phyloP scores from a whole-genome alignment of 352 stramenopile genomes.

The Peronospora belbahrii region DNA sequence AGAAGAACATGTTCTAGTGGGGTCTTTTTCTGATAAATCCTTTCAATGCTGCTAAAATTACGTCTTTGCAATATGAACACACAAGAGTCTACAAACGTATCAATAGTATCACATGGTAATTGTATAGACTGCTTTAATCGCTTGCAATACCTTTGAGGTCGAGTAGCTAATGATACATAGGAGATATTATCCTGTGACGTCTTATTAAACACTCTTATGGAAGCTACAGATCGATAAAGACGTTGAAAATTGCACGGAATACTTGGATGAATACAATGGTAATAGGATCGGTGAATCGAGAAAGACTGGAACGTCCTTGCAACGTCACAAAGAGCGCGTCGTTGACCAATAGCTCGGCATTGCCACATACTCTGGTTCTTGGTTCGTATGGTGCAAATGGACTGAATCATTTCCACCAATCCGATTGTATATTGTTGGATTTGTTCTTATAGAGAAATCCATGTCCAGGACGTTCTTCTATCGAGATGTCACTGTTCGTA shows the following conservation, averaged over 20 bases:
- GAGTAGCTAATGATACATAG: background rate
- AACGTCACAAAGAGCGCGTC: conserved; percentile 21
- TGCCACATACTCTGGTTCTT: conserved; percentile 20
- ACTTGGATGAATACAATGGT: background rate
- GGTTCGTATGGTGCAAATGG: conserved; percentile 8
- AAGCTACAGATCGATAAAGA: background rate
- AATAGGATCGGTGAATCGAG: background rate
- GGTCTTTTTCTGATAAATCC: conserved; percentile 88
- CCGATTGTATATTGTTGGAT: no score
- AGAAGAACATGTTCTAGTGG: conserved; percentile 86
- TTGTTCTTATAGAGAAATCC: background rate
- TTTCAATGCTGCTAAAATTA: conserved; percentile 46
- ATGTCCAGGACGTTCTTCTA: conserved; percentile 19
- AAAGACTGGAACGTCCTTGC: conserved; percentile 9
- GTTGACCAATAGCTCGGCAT: conserved; percentile 19
- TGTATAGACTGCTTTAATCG: background rate
- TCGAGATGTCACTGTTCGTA: conserved; percentile 38
- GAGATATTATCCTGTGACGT: background rate
- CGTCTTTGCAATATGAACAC: conserved; percentile 4
- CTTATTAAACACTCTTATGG: conserved; percentile 1
- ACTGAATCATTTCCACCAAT: conserved; percentile 11
- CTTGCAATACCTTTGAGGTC: conserved; percentile 1
- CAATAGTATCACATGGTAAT: background rate
- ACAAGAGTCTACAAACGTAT: background rate
- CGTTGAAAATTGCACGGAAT: background rate